Conservation (phyloP, 306 rosid species). For the Urtica urens region DNA sequence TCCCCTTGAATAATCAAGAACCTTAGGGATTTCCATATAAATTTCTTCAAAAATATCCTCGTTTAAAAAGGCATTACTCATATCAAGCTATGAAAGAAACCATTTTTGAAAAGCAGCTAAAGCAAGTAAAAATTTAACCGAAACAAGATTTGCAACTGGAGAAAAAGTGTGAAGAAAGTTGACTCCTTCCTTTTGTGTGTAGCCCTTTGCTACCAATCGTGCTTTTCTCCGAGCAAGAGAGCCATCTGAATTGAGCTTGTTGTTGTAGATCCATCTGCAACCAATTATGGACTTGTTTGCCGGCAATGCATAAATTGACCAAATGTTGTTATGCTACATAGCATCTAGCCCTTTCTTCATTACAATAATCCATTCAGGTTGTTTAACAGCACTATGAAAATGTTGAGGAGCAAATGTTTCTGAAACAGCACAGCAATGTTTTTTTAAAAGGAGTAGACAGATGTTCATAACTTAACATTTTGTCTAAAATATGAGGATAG, state of each 20-base stretch:
- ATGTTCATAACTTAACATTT: not conserved
- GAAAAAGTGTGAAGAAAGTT: constrained; percentile 4
- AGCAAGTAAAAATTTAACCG: not conserved
- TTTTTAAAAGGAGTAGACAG: not conserved
- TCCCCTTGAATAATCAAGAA: not conserved
- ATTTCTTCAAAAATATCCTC: not conserved
- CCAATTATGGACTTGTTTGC: not conserved
- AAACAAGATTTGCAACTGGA: not conserved
- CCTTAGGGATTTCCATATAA: not conserved
- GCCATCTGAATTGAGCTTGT: not conserved
- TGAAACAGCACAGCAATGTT: not conserved
- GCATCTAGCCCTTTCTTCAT: not conserved
- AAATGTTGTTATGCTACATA: not conserved
- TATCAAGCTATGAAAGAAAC: not conserved
- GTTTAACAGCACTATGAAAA: not conserved
- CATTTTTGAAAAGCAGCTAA: not conserved
- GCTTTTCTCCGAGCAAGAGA: not conserved
- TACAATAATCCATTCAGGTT: not conserved
- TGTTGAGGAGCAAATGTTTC: not conserved
- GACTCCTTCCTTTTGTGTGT: not conserved
- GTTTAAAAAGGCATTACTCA: not conserved
- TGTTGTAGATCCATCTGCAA: not conserved
- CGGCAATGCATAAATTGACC: not conserved
- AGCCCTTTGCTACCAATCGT: not conserved
- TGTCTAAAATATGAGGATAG: not conserved